Conservation (phyloP, 2,329 filamentous ascomycete genomes). For the Aspergillus chevalieri region DNA sequence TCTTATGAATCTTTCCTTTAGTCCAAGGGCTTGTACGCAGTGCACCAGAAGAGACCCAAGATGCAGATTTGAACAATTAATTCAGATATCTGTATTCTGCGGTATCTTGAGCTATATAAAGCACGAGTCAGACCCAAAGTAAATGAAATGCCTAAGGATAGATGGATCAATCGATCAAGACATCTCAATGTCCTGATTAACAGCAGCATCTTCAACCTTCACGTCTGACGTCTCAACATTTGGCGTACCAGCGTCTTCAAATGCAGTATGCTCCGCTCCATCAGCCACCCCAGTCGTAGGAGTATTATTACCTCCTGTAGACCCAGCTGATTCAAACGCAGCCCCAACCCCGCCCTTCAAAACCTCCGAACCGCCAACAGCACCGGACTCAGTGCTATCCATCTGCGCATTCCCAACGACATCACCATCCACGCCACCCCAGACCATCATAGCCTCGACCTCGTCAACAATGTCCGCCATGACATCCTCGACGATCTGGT, state of each 20-base stretch:
- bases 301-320: conserved; percentile 1
- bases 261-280: conserved; percentile 9
- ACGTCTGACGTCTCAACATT: conserved; percentile 8
- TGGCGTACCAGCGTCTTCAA: conserved; percentile 21
- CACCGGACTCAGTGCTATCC: conserved; percentile 19
- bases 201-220: conserved; percentile 10
- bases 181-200: conserved; percentile 28
- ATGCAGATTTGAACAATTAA: too few species aligned
- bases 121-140: too few species aligned
- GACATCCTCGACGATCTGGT: conserved; percentile 92
- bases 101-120: too few species aligned
- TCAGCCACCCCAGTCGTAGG: conserved; percentile 7
- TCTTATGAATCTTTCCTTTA: too few species aligned
- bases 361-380: conserved; percentile 27
- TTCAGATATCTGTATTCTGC: too few species aligned
- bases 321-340: conserved; percentile 21
- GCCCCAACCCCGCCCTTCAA: conserved; percentile 27
- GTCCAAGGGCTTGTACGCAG: not conserved
- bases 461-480: conserved; percentile 92
- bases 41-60: not conserved
- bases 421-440: conserved; percentile 32
- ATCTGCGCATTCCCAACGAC: conserved; percentile 24
- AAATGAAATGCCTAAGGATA: too few species aligned
- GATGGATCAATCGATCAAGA: conserved; percentile 8
- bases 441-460: conserved; percentile 69